Evolutionary conservation across 2,329 filamentous ascomycete species (phyloP), one percentile per base, ranked within the genome.

Genomic region (Grosmannia clavigera): DNA sequence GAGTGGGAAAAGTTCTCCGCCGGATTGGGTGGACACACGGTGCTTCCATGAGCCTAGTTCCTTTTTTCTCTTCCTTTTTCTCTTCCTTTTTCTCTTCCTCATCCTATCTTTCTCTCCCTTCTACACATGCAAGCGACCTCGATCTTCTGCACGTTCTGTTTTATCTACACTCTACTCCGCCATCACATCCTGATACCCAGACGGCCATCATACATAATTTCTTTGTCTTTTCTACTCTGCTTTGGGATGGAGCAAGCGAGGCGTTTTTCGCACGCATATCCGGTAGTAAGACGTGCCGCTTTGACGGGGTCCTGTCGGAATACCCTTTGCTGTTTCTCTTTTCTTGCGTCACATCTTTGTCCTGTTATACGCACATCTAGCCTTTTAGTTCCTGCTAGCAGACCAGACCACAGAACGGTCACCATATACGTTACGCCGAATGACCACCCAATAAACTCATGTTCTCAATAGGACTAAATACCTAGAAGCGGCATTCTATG

Each of bases 1-100:
- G 72, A 72, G 5, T 79, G 75, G 76, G 76, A 75, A 63, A 74
- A 78, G 66, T 79, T 76, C 62, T 69, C 71, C 33, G 52, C 60
- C 22, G 74, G 76, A 14, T 66, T 79, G 4, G 77, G 77, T 40
- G 77, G 77, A 0, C 65, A 78, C 55, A 78, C 72, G 2, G 61
- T 56, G 10, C 59, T 57, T 40, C 55, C 43, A 19, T 7, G 22
- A 19, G 55, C 27, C 53, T 3, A 31, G 31, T 7, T 31, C 7
- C 7, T 31, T 31, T 31, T 31, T 31, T 31, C 48, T 29, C n/a
- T 2, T 55, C 5, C 29, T 55, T 5, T 33, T 40, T 16, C 33
- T n/a, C n/a, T 11, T 3, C 3, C 27, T 33, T 2, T 16, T 35
- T 53, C 22, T 27, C 29, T 53, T 16, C 1, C 3, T 40, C 38